Conservation (phyloP, 768 basidiomycete species). For the Naematelia aurantialba region DNA sequence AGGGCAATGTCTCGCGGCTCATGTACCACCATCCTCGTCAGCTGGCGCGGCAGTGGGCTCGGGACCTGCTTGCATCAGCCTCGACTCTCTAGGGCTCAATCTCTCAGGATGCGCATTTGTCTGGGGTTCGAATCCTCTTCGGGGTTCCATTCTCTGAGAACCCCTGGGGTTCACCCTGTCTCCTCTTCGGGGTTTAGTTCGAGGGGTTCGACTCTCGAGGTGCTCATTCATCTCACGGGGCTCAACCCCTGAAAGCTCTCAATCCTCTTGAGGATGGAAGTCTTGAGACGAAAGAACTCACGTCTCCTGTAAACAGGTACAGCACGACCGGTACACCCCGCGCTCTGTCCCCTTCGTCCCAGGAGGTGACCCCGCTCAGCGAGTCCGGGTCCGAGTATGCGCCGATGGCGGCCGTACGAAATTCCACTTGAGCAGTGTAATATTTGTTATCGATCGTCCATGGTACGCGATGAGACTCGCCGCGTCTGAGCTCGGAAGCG, state of each 20-base stretch:
- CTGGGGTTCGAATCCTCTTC: no score
- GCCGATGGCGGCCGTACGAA: conserved; percentile 1
- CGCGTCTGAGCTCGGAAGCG: background rate
- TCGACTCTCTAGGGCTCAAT: background rate
- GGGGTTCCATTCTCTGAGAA: no score
- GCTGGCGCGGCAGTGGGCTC: conserved; percentile 17
- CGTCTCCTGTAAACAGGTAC: conserved; percentile 24
- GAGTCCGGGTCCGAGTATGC: background rate
- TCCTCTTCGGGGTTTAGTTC: no score
- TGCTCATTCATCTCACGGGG: no score
- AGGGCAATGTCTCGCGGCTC: conserved; percentile 35
- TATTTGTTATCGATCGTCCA: conserved; percentile 47
- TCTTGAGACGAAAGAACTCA: no score
- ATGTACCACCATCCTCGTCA: conserved; percentile 17
- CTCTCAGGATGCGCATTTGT: no score
- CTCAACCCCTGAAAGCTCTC: no score
- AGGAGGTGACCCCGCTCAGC: no score
- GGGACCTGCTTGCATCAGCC: conserved; percentile 16
- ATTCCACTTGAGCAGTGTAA: conserved; percentile 35
- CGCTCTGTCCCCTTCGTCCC: conserved; percentile 7
- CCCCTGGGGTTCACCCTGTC: no score
- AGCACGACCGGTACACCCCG: conserved; percentile 23
- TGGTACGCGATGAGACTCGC: background rate
- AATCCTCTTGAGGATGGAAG: no score
- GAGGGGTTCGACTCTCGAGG: no score